Conservation (phyloP, 129 eudicot genomes). For the Ambrosia artemisiifolia region DNA sequence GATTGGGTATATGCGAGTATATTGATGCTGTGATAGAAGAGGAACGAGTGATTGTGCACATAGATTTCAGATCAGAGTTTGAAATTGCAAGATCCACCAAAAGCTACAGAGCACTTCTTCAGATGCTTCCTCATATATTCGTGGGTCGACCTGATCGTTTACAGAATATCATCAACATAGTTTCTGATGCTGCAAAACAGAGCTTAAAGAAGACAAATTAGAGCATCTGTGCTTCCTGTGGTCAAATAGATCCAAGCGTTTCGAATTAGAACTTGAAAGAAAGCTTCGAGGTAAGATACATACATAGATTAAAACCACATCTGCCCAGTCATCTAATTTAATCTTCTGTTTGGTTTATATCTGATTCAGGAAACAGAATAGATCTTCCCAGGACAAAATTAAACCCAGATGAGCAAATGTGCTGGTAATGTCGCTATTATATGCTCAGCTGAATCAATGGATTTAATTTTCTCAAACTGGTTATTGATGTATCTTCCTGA, state of each 20-base stretch:
- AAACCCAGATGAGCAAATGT: conserved; percentile 97
- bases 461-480: too few relatives aligned
- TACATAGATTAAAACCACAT: conserved; percentile 18
- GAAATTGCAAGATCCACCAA: conserved; percentile 84
- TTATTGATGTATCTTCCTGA: too few relatives aligned
- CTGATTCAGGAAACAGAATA: conserved; percentile 60
- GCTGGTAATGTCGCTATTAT: conserved; percentile 52
- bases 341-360: conserved; percentile 8
- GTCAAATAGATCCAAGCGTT: conserved; percentile 78
- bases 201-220: conserved; percentile 85
- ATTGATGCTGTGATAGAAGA: conserved; percentile 57
- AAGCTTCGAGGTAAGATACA: conserved; percentile 63
- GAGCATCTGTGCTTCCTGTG: conserved; percentile 92
- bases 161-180: conserved; percentile 48
- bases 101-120: conserved; percentile 61
- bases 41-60: conserved; percentile 71
- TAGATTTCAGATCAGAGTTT: conserved; percentile 85
- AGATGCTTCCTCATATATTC: conserved; percentile 62
- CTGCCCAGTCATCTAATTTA: background rate
- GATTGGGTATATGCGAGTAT: conserved; percentile 41
- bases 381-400: conserved; percentile 81
- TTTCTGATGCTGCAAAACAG: conserved; percentile 70
- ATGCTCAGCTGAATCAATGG: too few relatives aligned
- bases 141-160: conserved; percentile 77
- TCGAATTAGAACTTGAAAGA: conserved; percentile 82